phyloP scores from a whole-genome alignment of 371 early-diverging fungal species.

The Nematocida homosporus region DNA sequence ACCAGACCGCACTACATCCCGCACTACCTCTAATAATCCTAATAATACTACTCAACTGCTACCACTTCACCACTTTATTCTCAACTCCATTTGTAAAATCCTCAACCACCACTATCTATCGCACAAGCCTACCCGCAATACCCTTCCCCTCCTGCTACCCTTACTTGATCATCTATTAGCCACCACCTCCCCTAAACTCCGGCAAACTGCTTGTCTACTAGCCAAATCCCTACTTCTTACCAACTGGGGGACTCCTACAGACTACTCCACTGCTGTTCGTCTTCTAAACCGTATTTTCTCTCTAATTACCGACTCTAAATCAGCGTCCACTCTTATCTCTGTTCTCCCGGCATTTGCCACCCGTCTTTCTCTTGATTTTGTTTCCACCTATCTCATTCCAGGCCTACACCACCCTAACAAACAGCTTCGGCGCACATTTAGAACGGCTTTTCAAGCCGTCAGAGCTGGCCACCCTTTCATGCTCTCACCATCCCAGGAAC shows the following conservation, averaged over 20 bases:
- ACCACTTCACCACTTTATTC: no score
- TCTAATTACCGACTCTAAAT: neutral
- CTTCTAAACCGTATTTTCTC: constrained; percentile 32
- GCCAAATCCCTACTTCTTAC: neutral
- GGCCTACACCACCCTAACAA: constrained; percentile 13
- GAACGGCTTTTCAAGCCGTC: constrained; percentile 1
- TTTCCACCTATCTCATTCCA: constrained; percentile 10
- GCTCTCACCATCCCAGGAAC: neutral
- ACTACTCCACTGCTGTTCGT: constrained; percentile 13
- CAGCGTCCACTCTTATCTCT: neutral
- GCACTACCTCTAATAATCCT: neutral
- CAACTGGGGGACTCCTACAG: neutral
- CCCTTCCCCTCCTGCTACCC: neutral
- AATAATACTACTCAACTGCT: no score
- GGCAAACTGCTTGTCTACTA: neutral
- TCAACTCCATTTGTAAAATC: no score
- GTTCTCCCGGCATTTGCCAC: constrained; percentile 5
- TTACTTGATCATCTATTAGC: neutral
- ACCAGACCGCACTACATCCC: neutral
- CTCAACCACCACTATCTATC: no score
- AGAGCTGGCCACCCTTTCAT: neutral
- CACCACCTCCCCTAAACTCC: neutral
- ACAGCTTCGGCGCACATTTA: neutral
- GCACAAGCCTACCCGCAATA: neutral
- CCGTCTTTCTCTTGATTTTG: constrained; percentile 30